Conservation (phyloP, 306 rosid genomes). For the Parietaria judaica region DNA sequence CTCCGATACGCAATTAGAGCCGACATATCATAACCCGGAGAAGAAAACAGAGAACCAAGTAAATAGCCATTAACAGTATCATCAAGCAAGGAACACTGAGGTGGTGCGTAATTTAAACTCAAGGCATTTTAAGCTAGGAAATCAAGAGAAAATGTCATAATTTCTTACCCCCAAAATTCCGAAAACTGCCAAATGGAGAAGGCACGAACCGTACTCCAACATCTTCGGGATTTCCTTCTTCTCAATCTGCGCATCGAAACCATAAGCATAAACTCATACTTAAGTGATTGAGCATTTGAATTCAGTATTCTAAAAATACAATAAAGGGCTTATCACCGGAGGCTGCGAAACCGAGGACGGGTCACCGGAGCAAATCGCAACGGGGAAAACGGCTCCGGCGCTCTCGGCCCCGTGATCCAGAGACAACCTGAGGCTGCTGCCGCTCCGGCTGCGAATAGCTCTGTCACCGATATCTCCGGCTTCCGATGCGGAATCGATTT, state of each 20-base stretch:
- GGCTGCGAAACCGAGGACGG: conserved; percentile 16
- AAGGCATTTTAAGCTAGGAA: background rate
- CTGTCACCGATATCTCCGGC: conserved; percentile 90
- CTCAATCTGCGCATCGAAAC: conserved; percentile 14
- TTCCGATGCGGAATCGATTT: conserved; percentile 53
- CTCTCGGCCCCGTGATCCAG: conserved; percentile 33
- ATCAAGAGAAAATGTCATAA: background rate
- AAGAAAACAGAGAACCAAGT: too few species aligned
- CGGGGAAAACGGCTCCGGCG: conserved; percentile 29
- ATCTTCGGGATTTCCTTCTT: conserved; percentile 20
- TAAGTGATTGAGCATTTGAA: too few species aligned
- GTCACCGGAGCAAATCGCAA: conserved; percentile 14
- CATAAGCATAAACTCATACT: too few species aligned
- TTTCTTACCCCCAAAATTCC: conserved; percentile 48
- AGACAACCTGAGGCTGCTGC: conserved; percentile 29
- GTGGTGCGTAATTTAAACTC: background rate
- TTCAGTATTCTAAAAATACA: background rate
- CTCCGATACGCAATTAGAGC: too few species aligned
- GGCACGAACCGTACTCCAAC: conserved; percentile 38
- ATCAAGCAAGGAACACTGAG: too few species aligned
- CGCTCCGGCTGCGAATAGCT: conserved; percentile 42
- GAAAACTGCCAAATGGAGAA: conserved; percentile 44
- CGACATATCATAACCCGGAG: too few species aligned
- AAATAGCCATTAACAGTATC: too few species aligned
- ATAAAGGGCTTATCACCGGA: conserved; percentile 7